phyloP scores from a whole-genome alignment of 1,284 basidiomycete species.

The Melampsora americana region DNA sequence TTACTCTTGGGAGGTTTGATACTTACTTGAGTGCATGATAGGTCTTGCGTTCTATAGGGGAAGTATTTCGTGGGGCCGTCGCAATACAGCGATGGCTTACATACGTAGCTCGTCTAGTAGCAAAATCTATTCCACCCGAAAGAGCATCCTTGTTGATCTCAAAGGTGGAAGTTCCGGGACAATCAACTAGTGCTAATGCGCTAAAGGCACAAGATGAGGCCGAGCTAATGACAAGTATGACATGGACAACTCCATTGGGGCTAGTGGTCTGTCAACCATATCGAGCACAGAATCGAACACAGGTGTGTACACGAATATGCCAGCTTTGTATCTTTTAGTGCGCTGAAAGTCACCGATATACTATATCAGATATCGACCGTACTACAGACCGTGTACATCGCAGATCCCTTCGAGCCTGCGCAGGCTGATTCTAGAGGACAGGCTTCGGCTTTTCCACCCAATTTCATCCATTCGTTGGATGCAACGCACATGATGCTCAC shows the following conservation, averaged over 20 bases:
- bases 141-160: slow-evolving; percentile 58
- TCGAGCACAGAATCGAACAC: slow-evolving; percentile 75
- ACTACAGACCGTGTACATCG: slow-evolving; percentile 87
- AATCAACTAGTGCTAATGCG: slow-evolving; percentile 7
- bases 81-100: slow-evolving; percentile 90
- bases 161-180: slow-evolving; percentile 53
- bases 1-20: slow-evolving; percentile 36
- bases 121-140: slow-evolving; percentile 77
- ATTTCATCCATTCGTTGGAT: slow-evolving; percentile 96
- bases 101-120: slow-evolving; percentile 74
- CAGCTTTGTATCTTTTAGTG: slow-evolving; percentile 46
- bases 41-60: slow-evolving; percentile 79
- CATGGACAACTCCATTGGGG: slow-evolving; percentile 94
- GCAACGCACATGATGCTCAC: slow-evolving; percentile 99
- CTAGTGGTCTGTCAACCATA: slow-evolving; percentile 96
- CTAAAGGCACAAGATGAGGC: slow-evolving; percentile 60
- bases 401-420: slow-evolving; percentile 74
- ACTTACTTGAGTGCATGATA: slow-evolving; percentile 49
- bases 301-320: slow-evolving; percentile 54
- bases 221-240: slow-evolving; percentile 92
- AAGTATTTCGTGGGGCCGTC: slow-evolving; percentile 87
- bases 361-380: slow-evolving; percentile 65
- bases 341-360: not conserved
- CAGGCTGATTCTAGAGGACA: slow-evolving; percentile 85
- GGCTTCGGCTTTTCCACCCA: slow-evolving; percentile 94